These are phyloP conservation scores for Rhizopus arrhizus DNA, from an alignment of 371 early-diverging fungal species.

Conservation along the genomic window DNA sequence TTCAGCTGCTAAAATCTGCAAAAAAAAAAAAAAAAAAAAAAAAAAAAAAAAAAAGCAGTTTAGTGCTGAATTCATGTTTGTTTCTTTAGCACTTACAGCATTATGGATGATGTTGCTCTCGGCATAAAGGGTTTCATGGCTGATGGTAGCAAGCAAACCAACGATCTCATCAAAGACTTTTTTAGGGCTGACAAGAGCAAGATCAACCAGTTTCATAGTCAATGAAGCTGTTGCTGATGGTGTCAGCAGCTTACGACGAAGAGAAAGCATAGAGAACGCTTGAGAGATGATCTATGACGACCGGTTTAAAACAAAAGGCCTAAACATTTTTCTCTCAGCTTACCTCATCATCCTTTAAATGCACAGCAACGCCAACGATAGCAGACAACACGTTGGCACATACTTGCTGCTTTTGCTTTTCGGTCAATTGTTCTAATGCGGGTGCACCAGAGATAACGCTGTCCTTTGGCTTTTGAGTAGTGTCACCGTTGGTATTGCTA, in stretches of 20 bases:
- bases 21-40: constrained; percentile 10
- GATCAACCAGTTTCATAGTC: constrained; percentile 58
- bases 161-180: constrained; percentile 59
- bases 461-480: constrained; percentile 3
- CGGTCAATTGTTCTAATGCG: constrained; percentile 36
- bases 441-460: constrained; percentile 42
- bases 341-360: constrained; percentile 63
- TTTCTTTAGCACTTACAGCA: constrained; percentile 35
- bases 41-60: not conserved
- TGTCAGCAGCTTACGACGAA: constrained; percentile 58
- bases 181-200: constrained; percentile 61
- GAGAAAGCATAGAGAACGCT: constrained; percentile 63
- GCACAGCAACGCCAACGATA: constrained; percentile 65
- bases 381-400: constrained; percentile 62
- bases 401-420: constrained; percentile 56
- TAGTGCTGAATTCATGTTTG: not conserved
- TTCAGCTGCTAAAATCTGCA: constrained; percentile 44
- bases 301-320: not conserved
- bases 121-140: constrained; percentile 49
- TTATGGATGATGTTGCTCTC: constrained; percentile 53
- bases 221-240: constrained; percentile 53
- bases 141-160: constrained; percentile 51
- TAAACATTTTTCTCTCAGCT: not conserved
- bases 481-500: constrained; percentile 27
- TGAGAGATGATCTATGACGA: constrained; percentile 56